Percentiles rank a stretch among this genome's conserved stretches.
Conservation (phyloP, 352 stramenopile species). For the Phytophthora quininea region DNA sequence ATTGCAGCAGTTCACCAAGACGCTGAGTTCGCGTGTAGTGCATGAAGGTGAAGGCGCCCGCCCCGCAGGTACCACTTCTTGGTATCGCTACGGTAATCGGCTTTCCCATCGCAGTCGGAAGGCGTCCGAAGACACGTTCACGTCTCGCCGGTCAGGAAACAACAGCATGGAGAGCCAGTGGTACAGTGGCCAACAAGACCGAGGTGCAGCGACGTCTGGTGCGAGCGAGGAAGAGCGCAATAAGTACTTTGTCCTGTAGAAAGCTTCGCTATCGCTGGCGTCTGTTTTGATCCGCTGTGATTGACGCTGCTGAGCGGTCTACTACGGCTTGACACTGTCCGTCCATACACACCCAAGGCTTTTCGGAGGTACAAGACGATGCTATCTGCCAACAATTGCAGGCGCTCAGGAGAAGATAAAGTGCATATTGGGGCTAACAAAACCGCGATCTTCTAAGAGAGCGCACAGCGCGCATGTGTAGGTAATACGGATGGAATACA, state of each 20-base stretch:
- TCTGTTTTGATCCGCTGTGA: constrained; percentile 22
- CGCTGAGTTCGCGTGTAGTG: constrained; percentile 71
- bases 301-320: constrained; percentile 15
- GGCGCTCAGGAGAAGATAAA: constrained; percentile 20
- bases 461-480: background rate
- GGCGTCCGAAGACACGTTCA: constrained; percentile 60
- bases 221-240: constrained; percentile 74
- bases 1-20: constrained; percentile 88
- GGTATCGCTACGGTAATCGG: constrained; percentile 82
- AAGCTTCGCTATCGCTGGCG: constrained; percentile 21
- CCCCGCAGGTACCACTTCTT: constrained; percentile 52
- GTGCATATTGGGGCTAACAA: constrained; percentile 12
- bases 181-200: constrained; percentile 47
- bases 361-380: constrained; percentile 27
- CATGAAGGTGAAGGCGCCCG: constrained; percentile 60
- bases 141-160: constrained; percentile 65
- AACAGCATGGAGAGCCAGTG: constrained; percentile 62
- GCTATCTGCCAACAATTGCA: background rate
- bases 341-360: constrained; percentile 26
- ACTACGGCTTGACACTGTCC: constrained; percentile 11
- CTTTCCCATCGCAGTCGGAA: constrained; percentile 70
- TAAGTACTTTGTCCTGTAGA: constrained; percentile 89
- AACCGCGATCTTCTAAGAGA: background rate
- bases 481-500: background rate
- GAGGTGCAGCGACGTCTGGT: constrained; percentile 42